Evolutionary conservation across 163 green algal genomes (phyloP).

Genomic region (Volvox carteri): DNA sequence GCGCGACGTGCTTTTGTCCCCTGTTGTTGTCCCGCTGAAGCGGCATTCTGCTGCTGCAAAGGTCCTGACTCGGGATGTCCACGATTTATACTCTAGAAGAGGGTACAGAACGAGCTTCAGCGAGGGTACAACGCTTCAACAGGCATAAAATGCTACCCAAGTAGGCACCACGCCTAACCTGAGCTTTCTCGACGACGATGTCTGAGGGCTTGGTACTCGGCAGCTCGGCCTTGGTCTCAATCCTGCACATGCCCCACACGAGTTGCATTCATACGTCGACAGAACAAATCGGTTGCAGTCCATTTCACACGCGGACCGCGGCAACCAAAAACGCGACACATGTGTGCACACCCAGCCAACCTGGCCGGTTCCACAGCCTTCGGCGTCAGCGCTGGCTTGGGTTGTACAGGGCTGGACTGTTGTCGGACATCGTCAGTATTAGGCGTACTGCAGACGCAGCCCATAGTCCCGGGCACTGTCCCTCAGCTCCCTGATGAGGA

Average conservation of each 20-base stretch:
- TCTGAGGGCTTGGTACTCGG: slow-evolving; percentile 54
- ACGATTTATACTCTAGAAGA: slow-evolving; percentile 43
- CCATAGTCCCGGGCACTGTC: slow-evolving; percentile 29
- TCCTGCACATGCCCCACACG: slow-evolving; percentile 1
- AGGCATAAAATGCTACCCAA: background rate
- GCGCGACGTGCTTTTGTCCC: slow-evolving; percentile 67
- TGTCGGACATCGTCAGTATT: slow-evolving; percentile 26
- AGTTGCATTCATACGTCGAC: background rate
- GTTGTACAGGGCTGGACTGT: slow-evolving; percentile 12
- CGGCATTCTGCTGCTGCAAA: slow-evolving; percentile 4
- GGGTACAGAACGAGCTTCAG: background rate
- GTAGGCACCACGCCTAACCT: slow-evolving; percentile 10
- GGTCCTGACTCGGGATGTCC: slow-evolving; percentile 34
- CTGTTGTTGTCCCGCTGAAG: background rate
- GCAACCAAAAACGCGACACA: slow-evolving; percentile 25
- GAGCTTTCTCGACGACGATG: slow-evolving; percentile 43
- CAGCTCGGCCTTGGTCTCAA: slow-evolving; percentile 46
- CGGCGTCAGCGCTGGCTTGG: slow-evolving; percentile 21
- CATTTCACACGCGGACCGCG: background rate
- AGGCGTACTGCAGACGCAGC: slow-evolving; percentile 25
- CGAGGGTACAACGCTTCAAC: background rate
- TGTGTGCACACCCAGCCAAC: slow-evolving; percentile 23
- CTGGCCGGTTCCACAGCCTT: slow-evolving; percentile 43
- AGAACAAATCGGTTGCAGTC: background rate
- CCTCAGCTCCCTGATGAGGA: slow-evolving; percentile 11